phyloP scores from a whole-genome alignment of 768 basidiomycete species.

The Ramaria sp. region DNA sequence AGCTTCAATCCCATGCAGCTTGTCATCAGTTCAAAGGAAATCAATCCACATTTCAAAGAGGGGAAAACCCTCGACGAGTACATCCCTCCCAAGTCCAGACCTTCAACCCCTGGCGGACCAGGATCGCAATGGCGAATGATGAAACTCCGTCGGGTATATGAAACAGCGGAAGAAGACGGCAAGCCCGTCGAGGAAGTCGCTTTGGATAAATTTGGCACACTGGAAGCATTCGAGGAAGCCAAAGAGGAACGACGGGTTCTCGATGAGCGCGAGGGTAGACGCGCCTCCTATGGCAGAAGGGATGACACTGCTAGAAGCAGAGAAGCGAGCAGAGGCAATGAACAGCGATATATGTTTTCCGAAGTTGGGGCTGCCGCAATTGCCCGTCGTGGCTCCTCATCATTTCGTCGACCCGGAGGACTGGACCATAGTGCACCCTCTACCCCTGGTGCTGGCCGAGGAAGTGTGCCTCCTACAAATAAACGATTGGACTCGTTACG shows the following conservation, averaged over 20 bases:
- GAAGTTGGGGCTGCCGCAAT: slow-evolving; percentile 30
- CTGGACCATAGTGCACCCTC: slow-evolving; percentile 40
- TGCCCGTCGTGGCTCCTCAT: slow-evolving; percentile 47
- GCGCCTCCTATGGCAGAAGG: slow-evolving; percentile 27
- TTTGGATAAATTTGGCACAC: slow-evolving; percentile 75
- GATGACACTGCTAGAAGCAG: slow-evolving; percentile 23
- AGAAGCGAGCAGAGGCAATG: slow-evolving; percentile 26
- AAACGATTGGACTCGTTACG: slow-evolving; percentile 52
- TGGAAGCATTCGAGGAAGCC: slow-evolving; percentile 83
- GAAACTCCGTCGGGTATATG: slow-evolving; percentile 83
- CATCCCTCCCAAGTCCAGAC: slow-evolving; percentile 33
- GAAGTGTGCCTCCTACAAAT: slow-evolving; percentile 26
- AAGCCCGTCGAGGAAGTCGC: slow-evolving; percentile 67
- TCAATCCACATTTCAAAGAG: slow-evolving; percentile 47
- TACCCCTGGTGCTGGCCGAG: slow-evolving; percentile 41
- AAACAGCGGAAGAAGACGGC: slow-evolving; percentile 81
- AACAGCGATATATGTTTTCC: slow-evolving; percentile 52
- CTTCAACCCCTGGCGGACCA: slow-evolving; percentile 69
- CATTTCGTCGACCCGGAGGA: slow-evolving; percentile 77
- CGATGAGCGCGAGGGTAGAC: slow-evolving; percentile 66
- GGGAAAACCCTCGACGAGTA: slow-evolving; percentile 28
- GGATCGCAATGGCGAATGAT: slow-evolving; percentile 98
- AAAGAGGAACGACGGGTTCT: slow-evolving; percentile 76
- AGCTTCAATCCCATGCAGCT: slow-evolving; percentile 36
- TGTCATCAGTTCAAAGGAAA: slow-evolving; percentile 48